These are phyloP conservation scores for Endotrypanum monterogeii DNA, from an alignment of 208 protist species.

Conservation along the genomic window DNA sequence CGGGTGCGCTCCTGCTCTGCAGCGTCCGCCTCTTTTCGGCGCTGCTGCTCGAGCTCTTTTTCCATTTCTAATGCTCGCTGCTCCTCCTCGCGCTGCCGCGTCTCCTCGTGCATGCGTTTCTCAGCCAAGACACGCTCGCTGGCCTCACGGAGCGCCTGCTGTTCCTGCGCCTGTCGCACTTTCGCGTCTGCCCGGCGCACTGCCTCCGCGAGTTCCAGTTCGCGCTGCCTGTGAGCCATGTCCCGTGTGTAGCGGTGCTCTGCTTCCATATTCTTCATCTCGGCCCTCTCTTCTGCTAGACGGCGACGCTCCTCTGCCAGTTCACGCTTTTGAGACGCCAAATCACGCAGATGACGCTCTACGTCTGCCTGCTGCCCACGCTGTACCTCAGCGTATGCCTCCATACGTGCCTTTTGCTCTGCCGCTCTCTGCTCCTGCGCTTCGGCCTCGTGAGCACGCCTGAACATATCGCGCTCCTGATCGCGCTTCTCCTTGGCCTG, in stretches of 20 bases:
- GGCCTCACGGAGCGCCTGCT: constrained; percentile 47
- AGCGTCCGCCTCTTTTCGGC: constrained; percentile 41
- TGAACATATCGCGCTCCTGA: constrained; percentile 52
- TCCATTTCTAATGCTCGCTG: constrained; percentile 34
- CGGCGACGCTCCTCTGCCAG: constrained; percentile 64
- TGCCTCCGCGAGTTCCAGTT: constrained; percentile 60
- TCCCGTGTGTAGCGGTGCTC: constrained; percentile 48
- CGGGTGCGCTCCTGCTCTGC: constrained; percentile 51
- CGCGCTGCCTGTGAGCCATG: constrained; percentile 53
- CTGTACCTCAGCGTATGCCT: constrained; percentile 63
- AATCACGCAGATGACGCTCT: constrained; percentile 72
- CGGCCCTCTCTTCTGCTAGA: constrained; percentile 59
- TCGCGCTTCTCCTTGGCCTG: constrained; percentile 45
- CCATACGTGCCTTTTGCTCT: constrained; percentile 49
- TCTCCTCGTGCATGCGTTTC: constrained; percentile 48
- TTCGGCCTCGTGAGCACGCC: constrained; percentile 49
- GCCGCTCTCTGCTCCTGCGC: constrained; percentile 38
- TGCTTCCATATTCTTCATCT: constrained; percentile 40
- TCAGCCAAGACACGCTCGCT: constrained; percentile 37
- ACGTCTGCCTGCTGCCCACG: constrained; percentile 75
- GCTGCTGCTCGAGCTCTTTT: constrained; percentile 43
- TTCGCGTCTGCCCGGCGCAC: constrained; percentile 67
- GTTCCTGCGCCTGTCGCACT: constrained; percentile 58
- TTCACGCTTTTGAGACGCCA: constrained; percentile 67
- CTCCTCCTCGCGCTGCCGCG: constrained; percentile 42